Evolutionary conservation across 1,284 basidiomycete genomes (phyloP).

Genomic region (Ceratobasidium papillatum): DNA sequence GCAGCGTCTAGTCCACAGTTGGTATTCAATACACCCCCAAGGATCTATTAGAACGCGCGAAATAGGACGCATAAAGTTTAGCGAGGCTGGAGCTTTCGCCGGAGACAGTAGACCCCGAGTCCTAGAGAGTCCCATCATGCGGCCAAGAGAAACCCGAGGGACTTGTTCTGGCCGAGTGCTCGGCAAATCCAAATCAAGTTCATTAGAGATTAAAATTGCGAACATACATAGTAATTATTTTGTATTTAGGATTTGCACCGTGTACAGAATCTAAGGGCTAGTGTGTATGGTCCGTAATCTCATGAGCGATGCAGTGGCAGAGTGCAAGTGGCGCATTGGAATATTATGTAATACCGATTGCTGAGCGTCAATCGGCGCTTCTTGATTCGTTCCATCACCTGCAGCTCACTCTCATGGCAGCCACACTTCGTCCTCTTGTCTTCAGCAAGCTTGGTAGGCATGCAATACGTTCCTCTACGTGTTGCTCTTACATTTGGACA

Average conservation of each 20-base stretch:
- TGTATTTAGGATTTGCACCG: too few relatives aligned
- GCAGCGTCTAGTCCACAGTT: too few relatives aligned
- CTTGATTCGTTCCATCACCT: slow-evolving; percentile 35
- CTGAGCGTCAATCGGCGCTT: slow-evolving; percentile 30
- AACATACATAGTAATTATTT: too few relatives aligned
- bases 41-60: too few relatives aligned
- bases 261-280: too few relatives aligned
- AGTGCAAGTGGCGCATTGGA: not conserved
- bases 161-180: not conserved
- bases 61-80: too few relatives aligned
- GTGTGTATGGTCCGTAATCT: too few relatives aligned
- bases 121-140: not conserved
- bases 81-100: too few relatives aligned
- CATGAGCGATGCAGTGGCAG: too few relatives aligned
- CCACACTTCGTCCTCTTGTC: slow-evolving; percentile 14
- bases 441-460: slow-evolving; percentile 11
- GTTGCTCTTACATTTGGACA: not conserved
- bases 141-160: not conserved
- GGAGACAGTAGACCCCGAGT: not conserved
- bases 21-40: too few relatives aligned
- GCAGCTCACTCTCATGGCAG: slow-evolving; percentile 10
- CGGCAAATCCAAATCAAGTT: too few relatives aligned
- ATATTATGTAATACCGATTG: slow-evolving; percentile 14
- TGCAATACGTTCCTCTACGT: not conserved
- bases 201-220: too few relatives aligned